phyloP scores from a whole-genome alignment of 73 alveolate genomes.

The Strombidium stylifer region DNA sequence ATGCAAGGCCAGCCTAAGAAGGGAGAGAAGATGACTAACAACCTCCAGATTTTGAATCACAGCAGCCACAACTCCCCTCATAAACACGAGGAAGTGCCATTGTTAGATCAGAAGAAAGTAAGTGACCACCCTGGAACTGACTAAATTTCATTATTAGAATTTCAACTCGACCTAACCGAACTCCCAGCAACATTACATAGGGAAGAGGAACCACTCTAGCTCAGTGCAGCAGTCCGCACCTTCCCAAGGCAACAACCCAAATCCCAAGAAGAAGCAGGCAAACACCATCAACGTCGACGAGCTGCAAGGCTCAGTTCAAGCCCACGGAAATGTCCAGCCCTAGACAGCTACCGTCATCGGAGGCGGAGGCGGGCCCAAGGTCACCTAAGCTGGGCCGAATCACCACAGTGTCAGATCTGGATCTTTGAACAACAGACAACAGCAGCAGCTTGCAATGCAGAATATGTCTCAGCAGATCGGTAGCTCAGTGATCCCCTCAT shows the following conservation, averaged over 20 bases:
- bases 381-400: background rate
- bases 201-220: constrained; percentile 10
- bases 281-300: constrained; percentile 38
- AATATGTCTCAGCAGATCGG: constrained; percentile 1
- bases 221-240: too few species aligned
- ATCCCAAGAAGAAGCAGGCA: constrained; percentile 26
- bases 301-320: background rate
- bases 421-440: background rate
- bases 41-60: background rate
- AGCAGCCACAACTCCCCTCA: background rate
- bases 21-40: background rate
- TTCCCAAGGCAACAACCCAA: constrained; percentile 27
- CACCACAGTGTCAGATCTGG: background rate
- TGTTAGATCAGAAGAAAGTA: background rate
- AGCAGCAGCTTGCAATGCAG: background rate
- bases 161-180: constrained; percentile 9
- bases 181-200: constrained; percentile 11
- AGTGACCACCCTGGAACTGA: background rate
- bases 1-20: background rate
- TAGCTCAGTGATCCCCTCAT: background rate
- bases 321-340: background rate
- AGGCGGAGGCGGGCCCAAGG: background rate
- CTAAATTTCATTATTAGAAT: background rate
- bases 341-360: background rate
- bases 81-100: too few species aligned